Conservation (phyloP, 1,139 yeast genomes). For the Debaryomyces singareniensis region DNA sequence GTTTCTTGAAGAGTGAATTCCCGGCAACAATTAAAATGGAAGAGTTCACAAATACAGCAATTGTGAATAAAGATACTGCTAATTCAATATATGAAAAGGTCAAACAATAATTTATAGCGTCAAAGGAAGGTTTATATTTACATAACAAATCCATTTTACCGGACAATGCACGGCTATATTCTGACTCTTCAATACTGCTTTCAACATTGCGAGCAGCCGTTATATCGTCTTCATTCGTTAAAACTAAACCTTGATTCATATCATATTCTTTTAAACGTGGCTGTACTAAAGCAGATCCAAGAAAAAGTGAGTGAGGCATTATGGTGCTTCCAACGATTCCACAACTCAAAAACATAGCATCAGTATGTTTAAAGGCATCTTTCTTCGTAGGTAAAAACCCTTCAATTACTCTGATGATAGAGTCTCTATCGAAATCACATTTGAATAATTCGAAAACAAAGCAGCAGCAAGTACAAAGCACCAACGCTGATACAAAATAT, state of each 20-base stretch:
- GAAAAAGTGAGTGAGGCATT: slow-evolving; percentile 74
- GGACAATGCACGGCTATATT: slow-evolving; percentile 27
- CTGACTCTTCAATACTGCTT: slow-evolving; percentile 7
- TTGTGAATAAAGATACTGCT: slow-evolving; percentile 56
- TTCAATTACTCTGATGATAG: slow-evolving; percentile 30
- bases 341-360: slow-evolving; percentile 59
- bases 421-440: slow-evolving; percentile 34
- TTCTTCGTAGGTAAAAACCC: slow-evolving; percentile 56
- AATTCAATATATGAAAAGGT: slow-evolving; percentile 62
- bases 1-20: slow-evolving; percentile 54
- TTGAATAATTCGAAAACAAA: slow-evolving; percentile 57
- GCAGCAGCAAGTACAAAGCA: slow-evolving; percentile 59
- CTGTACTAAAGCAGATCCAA: slow-evolving; percentile 74
- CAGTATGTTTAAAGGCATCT: slow-evolving; percentile 45
- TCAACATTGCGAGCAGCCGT: slow-evolving; percentile 3
- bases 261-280: slow-evolving; percentile 66
- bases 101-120: slow-evolving; percentile 61
- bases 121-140: slow-evolving; percentile 57
- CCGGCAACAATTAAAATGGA: slow-evolving; percentile 73
- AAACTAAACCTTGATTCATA: slow-evolving; percentile 35
- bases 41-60: slow-evolving; percentile 71
- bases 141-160: slow-evolving; percentile 27
- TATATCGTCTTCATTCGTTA: slow-evolving; percentile 6
- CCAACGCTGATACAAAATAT: slow-evolving; percentile 55
- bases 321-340: slow-evolving; percentile 80